Evolutionary conservation across 345 rosid species (phyloP).

Genomic region (Geranium brycei): DNA sequence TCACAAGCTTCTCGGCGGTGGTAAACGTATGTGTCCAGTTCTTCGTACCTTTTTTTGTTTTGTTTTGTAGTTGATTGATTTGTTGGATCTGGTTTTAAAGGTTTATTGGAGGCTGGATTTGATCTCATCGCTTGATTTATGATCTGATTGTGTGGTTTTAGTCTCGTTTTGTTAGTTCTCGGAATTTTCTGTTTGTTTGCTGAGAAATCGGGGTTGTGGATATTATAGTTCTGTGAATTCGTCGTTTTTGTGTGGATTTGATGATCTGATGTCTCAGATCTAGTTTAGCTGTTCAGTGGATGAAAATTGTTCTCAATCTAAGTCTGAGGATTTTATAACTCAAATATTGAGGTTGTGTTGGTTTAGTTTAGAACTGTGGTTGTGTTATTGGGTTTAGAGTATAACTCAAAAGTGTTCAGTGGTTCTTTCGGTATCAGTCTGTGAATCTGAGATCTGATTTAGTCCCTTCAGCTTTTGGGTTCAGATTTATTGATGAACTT

Average conservation of each 20-base stretch:
- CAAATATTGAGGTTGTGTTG: no score
- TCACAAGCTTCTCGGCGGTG: constrained; percentile 29
- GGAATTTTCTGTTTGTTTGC: not conserved
- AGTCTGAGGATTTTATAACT: no score
- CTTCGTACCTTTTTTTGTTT: not conserved
- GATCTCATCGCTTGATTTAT: not conserved
- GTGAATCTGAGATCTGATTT: not conserved
- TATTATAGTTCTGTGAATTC: not conserved
- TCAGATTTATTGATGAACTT: no score
- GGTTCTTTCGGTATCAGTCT: no score
- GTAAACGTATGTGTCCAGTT: constrained; percentile 16
- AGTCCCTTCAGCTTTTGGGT: not conserved
- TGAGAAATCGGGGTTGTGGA: not conserved
- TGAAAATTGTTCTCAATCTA: not conserved
- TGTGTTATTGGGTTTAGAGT: no score
- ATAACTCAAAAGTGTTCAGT: no score
- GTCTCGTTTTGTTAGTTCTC: not conserved
- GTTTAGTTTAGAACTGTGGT: no score
- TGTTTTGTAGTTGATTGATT: not conserved
- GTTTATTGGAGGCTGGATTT: not conserved
- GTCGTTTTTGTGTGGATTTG: not conserved
- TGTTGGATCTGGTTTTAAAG: not conserved
- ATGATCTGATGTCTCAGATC: not conserved
- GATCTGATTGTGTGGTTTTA: not conserved
- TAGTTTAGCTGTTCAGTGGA: not conserved